Base-by-base conservation (phyloP, 257 asterid genomes). In the Primulina tabacum region DNA sequence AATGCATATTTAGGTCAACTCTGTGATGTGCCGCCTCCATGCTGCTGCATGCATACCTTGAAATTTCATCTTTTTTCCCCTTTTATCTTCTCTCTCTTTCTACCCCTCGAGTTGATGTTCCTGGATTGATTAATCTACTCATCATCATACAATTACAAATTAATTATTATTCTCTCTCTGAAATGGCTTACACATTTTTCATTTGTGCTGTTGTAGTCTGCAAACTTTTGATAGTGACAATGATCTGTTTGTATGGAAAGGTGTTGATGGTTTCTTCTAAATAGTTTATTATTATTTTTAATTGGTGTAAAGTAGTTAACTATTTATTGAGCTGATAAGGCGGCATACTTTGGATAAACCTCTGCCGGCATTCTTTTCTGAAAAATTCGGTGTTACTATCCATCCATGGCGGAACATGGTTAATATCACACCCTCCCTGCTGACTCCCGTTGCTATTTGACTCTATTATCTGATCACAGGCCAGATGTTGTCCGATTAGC, bases 1-100 rank as follows among this genome's bases (percentile, higher is more conserved):
- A 74, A 52, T 61, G 60, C 62, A 35, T 28, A 1, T 34, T 64
- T 68, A 14, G 28, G 17, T 9, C 67, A 34, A 43, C 50, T 53
- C 33, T 53, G 28, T 69, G 16, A 8, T 20, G 67, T 29, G 74
- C 69, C 60, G 30, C 30, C 30, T 28, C 30, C 30, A 28, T 28
- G 30, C 30, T 28, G 30, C 30, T 28, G 30, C 30, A 28, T 28
- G 30, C 56, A 50, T 52, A 50, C 6, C 35, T 33, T 43, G 61
- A 62, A 59, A 57, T 56, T 73, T 53, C 68, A 59, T 64, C 43
- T 63, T 43, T 55, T 60, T 0, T 28, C 67, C 26, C 37, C 52
- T 70, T 34, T 33, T 26, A 35, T 47, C 43, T 35, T 76, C 10
- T 43, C 16, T 70, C 40, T 18, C 33, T 35, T 47, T 62, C 61